Evolutionary conservation across 116 monocot species (phyloP).

Genomic region (Phalaenopsis hybrid): DNA sequence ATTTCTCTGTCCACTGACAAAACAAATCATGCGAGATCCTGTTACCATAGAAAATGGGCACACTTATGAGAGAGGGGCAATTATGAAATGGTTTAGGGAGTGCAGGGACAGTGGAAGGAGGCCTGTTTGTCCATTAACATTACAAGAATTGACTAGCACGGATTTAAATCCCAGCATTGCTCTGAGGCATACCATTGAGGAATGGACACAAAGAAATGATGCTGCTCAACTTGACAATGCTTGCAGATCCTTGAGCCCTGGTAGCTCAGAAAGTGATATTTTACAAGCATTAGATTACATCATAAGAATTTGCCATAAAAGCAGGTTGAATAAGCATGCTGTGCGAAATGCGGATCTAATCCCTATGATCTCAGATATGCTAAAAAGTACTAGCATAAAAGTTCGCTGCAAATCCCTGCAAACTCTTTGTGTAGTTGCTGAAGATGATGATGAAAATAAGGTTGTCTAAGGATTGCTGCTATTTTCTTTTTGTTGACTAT

Average conservation of each 20-base stretch:
- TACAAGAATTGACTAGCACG: slow-evolving; percentile 41
- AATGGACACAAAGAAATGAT: slow-evolving; percentile 80
- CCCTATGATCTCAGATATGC: slow-evolving; percentile 47
- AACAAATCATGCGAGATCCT: slow-evolving; percentile 72
- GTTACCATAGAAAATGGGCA: slow-evolving; percentile 75
- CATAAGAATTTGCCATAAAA: slow-evolving; percentile 44
- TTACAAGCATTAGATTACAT: slow-evolving; percentile 49
- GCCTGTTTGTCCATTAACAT: slow-evolving; percentile 62
- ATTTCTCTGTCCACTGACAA: slow-evolving; percentile 84
- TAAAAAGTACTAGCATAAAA: slow-evolving; percentile 59
- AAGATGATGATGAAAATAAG: slow-evolving; percentile 78
- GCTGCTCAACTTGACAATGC: slow-evolving; percentile 59
- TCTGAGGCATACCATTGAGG: slow-evolving; percentile 65
- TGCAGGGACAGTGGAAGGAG: slow-evolving; percentile 48
- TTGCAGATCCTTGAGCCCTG: slow-evolving; percentile 31
- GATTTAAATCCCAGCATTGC: slow-evolving; percentile 63
- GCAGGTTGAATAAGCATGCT: slow-evolving; percentile 39
- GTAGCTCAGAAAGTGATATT: slow-evolving; percentile 47
- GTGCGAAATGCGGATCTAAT: slow-evolving; percentile 51
- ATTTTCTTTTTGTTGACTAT: slow-evolving; percentile 5
- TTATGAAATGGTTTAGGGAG: slow-evolving; percentile 83
- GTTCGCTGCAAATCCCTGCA: slow-evolving; percentile 68
- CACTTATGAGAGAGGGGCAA: slow-evolving; percentile 83
- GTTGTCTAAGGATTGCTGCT: slow-evolving; percentile 27
- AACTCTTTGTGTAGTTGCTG: slow-evolving; percentile 59